phyloP scores from a whole-genome alignment of 208 protist species.

The Crithidia expoeki region DNA sequence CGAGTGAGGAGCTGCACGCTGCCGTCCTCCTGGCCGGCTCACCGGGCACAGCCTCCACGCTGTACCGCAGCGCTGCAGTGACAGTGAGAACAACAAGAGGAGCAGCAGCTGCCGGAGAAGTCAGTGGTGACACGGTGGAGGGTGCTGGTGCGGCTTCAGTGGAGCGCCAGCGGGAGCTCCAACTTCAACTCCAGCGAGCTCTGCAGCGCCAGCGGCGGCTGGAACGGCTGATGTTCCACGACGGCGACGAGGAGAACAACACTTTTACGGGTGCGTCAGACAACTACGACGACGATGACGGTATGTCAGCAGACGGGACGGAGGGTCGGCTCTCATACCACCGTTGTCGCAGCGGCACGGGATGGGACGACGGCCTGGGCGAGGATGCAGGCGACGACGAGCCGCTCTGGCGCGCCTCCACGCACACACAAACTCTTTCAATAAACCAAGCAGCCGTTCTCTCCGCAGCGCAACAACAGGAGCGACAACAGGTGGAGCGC shows the following conservation, averaged over 20 bases:
- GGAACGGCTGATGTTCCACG: constrained; percentile 23
- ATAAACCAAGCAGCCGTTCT: not conserved
- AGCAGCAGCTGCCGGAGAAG: not conserved
- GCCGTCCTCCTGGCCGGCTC: not conserved
- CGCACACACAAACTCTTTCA: not conserved
- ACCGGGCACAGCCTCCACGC: constrained; percentile 1
- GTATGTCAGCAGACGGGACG: not conserved
- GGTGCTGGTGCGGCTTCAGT: not conserved
- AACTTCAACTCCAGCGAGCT: constrained; percentile 16
- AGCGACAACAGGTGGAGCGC: not conserved
- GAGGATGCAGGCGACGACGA: not conserved
- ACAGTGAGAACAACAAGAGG: not conserved
- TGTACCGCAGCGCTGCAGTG: constrained; percentile 8
- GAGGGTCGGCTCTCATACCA: not conserved
- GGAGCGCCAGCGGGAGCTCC: constrained; percentile 11
- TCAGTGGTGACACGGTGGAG: not conserved
- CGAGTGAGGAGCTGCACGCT: not conserved
- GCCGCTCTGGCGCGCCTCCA: constrained; percentile 11
- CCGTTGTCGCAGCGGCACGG: not conserved
- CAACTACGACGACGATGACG: not conserved
- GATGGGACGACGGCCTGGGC: not conserved
- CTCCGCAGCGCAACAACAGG: not conserved
- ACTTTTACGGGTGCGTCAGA: not conserved
- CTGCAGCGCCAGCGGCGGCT: constrained; percentile 8
- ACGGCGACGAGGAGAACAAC: constrained; percentile 11